These are phyloP conservation scores for Phaffomyces opuntiae DNA, from an alignment of 805 yeast species.

Conservation along the genomic window DNA sequence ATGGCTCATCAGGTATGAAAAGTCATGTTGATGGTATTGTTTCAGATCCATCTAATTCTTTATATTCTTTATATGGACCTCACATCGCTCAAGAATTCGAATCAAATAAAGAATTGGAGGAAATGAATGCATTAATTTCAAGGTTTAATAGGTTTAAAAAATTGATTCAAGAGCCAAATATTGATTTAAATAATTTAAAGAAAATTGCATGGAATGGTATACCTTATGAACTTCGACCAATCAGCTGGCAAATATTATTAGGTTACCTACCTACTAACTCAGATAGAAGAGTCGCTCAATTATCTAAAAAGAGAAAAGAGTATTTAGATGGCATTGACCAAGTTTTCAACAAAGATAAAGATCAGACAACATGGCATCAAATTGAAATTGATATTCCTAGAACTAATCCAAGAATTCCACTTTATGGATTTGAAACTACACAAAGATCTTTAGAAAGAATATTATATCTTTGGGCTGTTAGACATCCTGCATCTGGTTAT, in stretches of 20 bases:
- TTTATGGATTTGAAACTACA: conserved; percentile 62
- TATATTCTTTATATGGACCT: conserved; percentile 37
- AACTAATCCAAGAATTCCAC: conserved; percentile 77
- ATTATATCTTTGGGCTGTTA: conserved; percentile 86
- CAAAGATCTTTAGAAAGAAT: conserved; percentile 78
- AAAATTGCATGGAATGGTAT: conserved; percentile 92
- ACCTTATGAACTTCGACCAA: conserved; percentile 72
- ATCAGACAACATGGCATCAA: conserved; percentile 88
- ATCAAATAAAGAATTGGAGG: conserved; percentile 41
- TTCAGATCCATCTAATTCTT: conserved; percentile 26
- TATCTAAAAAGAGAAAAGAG: conserved; percentile 78
- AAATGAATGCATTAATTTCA: conserved; percentile 50
- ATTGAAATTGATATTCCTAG: conserved; percentile 91
- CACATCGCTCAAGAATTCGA: conserved; percentile 31
- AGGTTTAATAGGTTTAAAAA: conserved; percentile 62
- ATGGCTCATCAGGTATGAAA: conserved; percentile 13
- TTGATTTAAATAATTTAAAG: conserved; percentile 64
- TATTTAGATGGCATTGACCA: conserved; percentile 69
- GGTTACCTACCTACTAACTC: conserved; percentile 89
- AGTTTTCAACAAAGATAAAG: conserved; percentile 51
- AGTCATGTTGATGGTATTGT: conserved; percentile 18
- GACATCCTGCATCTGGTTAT: conserved; percentile 97
- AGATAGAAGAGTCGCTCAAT: conserved; percentile 60
- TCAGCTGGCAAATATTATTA: conserved; percentile 81
- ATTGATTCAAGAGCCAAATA: conserved; percentile 42